phyloP scores from a whole-genome alignment of 345 rosid species.

The Crucihimalaya himalaica region DNA sequence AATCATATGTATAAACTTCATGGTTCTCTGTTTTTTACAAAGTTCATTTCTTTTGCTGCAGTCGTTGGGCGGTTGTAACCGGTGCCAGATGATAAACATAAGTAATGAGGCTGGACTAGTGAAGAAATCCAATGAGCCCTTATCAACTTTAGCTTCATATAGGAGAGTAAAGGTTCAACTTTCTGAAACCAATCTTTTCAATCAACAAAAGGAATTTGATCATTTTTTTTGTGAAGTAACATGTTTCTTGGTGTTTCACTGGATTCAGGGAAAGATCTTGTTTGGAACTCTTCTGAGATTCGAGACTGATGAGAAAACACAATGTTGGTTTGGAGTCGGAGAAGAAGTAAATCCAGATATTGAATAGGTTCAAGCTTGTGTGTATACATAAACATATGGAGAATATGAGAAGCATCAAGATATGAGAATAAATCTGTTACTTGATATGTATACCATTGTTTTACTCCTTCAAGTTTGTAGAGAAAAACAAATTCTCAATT shows the following conservation, averaged over 20 bases:
- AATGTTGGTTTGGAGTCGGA: conserved; percentile 64
- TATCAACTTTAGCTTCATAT: conserved; percentile 81
- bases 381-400: conserved; percentile 16
- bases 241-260: conserved; percentile 1
- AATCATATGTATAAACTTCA: conserved; percentile 1
- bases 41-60: conserved; percentile 27
- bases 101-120: conserved; percentile 56
- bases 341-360: conserved; percentile 54
- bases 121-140: conserved; percentile 74
- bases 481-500: neutral
- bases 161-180: conserved; percentile 76
- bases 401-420: neutral
- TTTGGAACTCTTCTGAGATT: conserved; percentile 72
- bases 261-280: conserved; percentile 82
- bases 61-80: conserved; percentile 93
- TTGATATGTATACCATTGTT: conserved; percentile 16
- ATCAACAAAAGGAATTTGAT: neutral
- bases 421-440: neutral
- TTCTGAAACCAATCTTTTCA: conserved; percentile 6
- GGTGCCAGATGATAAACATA: conserved; percentile 85
- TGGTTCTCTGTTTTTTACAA: neutral
- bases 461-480: conserved; percentile 2
- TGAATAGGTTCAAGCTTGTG: conserved; percentile 23
- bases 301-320: conserved; percentile 22
- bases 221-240: neutral